Evolutionary conservation across 768 basidiomycete genomes (phyloP).

Genomic region (Terana coerulea): DNA sequence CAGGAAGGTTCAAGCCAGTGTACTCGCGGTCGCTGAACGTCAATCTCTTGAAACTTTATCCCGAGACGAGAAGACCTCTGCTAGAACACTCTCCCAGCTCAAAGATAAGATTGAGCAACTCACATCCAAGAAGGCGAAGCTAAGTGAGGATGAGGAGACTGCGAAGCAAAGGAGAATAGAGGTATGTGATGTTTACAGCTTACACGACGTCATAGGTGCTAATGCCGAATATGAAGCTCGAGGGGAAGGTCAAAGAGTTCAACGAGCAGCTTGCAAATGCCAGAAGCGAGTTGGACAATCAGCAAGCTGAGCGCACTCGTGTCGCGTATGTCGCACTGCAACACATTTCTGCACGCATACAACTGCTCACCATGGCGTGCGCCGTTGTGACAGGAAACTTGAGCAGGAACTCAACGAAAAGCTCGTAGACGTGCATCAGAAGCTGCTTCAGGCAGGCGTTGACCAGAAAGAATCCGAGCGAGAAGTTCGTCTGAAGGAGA

Average conservation of each 20-base stretch:
- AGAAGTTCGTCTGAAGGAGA: slow-evolving; percentile 83
- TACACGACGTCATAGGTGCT: not conserved
- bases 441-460: slow-evolving; percentile 86
- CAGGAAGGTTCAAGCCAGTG: slow-evolving; percentile 77
- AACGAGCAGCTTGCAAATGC: slow-evolving; percentile 59
- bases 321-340: slow-evolving; percentile 54
- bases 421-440: slow-evolving; percentile 72
- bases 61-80: slow-evolving; percentile 77
- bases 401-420: slow-evolving; percentile 93
- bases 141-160: slow-evolving; percentile 48
- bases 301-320: slow-evolving; percentile 76
- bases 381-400: slow-evolving; percentile 55
- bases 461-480: slow-evolving; percentile 85
- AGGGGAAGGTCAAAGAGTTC: slow-evolving; percentile 52
- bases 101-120: slow-evolving; percentile 68
- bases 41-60: slow-evolving; percentile 77
- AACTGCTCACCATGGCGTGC: not conserved
- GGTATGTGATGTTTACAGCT: slow-evolving; percentile 24
- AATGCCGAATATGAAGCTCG: slow-evolving; percentile 41
- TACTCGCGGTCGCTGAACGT: slow-evolving; percentile 82
- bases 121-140: slow-evolving; percentile 50
- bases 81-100: slow-evolving; percentile 59
- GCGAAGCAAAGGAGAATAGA: slow-evolving; percentile 54
- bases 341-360: not conserved
- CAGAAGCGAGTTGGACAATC: slow-evolving; percentile 79